Percentiles rank a stretch among this genome's conserved stretches.
These are phyloP conservation scores for Cyberlindnera americana DNA, from an alignment of 805 yeast species.

Conservation along the genomic window DNA sequence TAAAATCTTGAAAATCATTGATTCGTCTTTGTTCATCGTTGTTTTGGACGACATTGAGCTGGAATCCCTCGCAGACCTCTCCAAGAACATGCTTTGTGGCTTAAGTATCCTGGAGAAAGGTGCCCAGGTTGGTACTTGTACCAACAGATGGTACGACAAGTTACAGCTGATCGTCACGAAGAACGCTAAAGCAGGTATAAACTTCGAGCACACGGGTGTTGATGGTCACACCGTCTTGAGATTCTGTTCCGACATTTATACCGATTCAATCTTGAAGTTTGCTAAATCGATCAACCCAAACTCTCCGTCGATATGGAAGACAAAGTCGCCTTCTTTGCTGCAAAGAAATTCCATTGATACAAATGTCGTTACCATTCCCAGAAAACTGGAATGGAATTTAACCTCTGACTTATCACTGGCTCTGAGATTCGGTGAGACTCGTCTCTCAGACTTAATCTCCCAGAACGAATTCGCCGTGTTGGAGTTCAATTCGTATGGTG, in stretches of 20 bases:
- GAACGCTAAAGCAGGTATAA: constrained; percentile 89
- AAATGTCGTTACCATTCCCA: constrained; percentile 63
- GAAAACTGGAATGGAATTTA: constrained; percentile 85
- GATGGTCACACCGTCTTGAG: constrained; percentile 93
- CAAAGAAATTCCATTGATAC: constrained; percentile 40
- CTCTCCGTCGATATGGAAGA: constrained; percentile 63
- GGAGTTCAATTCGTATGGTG: constrained; percentile 68
- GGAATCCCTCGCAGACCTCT: constrained; percentile 55
- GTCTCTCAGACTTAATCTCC: constrained; percentile 80
- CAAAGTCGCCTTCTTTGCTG: constrained; percentile 45
- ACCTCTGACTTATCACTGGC: constrained; percentile 76
- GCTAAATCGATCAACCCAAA: constrained; percentile 78
- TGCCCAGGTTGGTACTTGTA: constrained; percentile 89
- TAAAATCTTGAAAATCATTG: constrained; percentile 72
- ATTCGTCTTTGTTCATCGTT: constrained; percentile 76
- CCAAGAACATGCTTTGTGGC: constrained; percentile 88
- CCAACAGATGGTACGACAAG: constrained; percentile 94
- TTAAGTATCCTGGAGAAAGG: constrained; percentile 75
- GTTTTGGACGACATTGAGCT: constrained; percentile 79
- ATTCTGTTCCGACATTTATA: constrained; percentile 84
- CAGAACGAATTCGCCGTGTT: constrained; percentile 84
- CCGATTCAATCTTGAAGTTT: constrained; percentile 84
- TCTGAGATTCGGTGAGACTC: constrained; percentile 85
- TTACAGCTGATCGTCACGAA: constrained; percentile 81
- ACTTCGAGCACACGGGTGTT: constrained; percentile 92